These are phyloP conservation scores for Polygonum aviculare DNA, from an alignment of 148 eudicot genomes.

Conservation along the genomic window DNA sequence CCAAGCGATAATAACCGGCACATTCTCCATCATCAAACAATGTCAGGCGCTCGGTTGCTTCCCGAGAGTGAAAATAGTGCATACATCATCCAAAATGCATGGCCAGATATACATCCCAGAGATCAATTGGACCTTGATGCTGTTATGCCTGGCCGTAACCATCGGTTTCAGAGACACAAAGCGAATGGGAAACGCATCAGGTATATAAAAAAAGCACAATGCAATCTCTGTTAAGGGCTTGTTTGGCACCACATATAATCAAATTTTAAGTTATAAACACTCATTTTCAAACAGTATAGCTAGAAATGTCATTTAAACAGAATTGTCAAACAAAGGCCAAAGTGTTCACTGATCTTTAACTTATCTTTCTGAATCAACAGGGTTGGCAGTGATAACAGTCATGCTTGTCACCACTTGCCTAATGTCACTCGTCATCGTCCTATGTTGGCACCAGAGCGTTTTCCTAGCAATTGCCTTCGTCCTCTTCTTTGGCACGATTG, in stretches of 20 bases:
- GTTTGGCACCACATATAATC: too few species aligned
- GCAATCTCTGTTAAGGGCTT: too few species aligned
- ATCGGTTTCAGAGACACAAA: constrained; percentile 89
- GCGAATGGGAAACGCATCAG: constrained; percentile 91
- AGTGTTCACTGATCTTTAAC: neutral
- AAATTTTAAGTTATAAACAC: too few species aligned
- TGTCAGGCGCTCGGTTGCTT: constrained; percentile 90
- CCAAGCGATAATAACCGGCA: constrained; percentile 96
- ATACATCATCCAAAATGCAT: constrained; percentile 78
- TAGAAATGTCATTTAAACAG: too few species aligned
- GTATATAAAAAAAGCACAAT: constrained; percentile 24
- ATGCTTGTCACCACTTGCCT: constrained; percentile 94
- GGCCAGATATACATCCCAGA: constrained; percentile 97
- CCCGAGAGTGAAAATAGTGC: constrained; percentile 81
- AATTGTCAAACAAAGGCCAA: too few species aligned
- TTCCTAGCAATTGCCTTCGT: constrained; percentile 55
- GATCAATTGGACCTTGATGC: constrained; percentile 87
- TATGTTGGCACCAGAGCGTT: constrained; percentile 70
- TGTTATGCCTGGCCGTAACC: constrained; percentile 80
- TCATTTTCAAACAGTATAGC: too few species aligned
- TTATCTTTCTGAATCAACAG: constrained; percentile 23
- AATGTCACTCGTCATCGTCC: constrained; percentile 90
- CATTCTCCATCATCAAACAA: constrained; percentile 93
- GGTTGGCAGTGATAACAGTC: constrained; percentile 90
- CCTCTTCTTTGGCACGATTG: constrained; percentile 80